phyloP scores from a whole-genome alignment of 495 filamentous ascomycete genomes.

The Tuber indicum region DNA sequence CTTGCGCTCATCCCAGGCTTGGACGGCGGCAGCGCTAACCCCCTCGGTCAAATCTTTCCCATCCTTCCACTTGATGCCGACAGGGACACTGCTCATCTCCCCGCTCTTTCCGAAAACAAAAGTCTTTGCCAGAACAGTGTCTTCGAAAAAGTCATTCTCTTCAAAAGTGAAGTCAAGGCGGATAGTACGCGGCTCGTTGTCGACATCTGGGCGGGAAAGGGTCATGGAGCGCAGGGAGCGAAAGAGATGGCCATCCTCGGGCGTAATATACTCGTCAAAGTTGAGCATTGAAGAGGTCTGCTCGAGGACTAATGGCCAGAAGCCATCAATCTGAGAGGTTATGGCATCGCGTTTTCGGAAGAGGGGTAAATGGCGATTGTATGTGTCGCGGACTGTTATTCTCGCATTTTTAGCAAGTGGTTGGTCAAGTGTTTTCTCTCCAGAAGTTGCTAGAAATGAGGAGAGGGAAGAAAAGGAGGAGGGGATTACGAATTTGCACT shows the following conservation, averaged over 20 bases:
- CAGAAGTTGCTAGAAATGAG: background rate
- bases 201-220: constrained; percentile 48
- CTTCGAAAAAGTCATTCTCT: constrained; percentile 67
- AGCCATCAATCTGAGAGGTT: constrained; percentile 63
- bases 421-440: background rate
- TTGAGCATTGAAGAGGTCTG: constrained; percentile 67
- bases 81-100: constrained; percentile 75
- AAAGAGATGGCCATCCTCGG: constrained; percentile 63
- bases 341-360: constrained; percentile 66
- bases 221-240: constrained; percentile 48
- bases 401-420: background rate
- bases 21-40: constrained; percentile 62
- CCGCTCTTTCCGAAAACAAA: constrained; percentile 56
- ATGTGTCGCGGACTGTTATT: constrained; percentile 38
- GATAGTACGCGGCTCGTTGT: constrained; percentile 58
- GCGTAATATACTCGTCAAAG: constrained; percentile 69
- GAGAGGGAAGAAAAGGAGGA: background rate
- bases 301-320: constrained; percentile 84
- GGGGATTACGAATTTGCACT: constrained; percentile 58
- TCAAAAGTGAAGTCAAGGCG: constrained; percentile 56
- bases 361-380: constrained; percentile 50
- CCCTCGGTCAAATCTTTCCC: constrained; percentile 77
- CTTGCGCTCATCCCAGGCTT: constrained; percentile 54
- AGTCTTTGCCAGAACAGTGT: constrained; percentile 74
- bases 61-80: constrained; percentile 80